Conservation (phyloP, 192 early-diverging fungal genomes). For the Coemansia reversa region DNA sequence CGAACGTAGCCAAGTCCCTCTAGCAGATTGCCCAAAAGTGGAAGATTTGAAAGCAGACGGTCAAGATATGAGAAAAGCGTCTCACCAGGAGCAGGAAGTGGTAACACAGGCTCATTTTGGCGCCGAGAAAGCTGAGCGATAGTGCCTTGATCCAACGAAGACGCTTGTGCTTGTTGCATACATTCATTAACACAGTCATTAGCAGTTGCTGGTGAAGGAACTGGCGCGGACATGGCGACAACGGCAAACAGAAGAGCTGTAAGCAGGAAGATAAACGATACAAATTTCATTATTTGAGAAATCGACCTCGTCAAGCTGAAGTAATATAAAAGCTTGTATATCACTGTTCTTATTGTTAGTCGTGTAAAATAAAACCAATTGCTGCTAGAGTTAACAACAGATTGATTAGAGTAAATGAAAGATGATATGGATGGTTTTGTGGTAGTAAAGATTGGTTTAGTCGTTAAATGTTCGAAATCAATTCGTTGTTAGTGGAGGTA, state of each 20-base stretch:
- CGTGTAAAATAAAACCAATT: too few relatives aligned
- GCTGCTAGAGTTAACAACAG: too few relatives aligned
- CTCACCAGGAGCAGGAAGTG: conserved; percentile 40
- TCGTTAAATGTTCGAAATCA: too few relatives aligned
- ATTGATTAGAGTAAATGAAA: too few relatives aligned
- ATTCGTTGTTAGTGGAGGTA: too few relatives aligned
- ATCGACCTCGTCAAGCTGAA: too few relatives aligned
- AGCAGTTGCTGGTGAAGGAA: neutral
- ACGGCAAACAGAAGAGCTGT: conserved; percentile 10
- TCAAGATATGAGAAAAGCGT: conserved; percentile 36
- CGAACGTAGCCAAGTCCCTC: conserved; percentile 40
- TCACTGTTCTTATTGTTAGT: too few relatives aligned
- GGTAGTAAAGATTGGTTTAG: too few relatives aligned
- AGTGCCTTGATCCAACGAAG: neutral
- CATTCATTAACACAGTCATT: conserved; percentile 2
- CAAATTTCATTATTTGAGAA: conserved; percentile 11
- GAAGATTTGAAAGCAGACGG: conserved; percentile 32
- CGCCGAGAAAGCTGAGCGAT: neutral
- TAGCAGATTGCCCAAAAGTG: conserved; percentile 34
- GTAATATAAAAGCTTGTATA: too few relatives aligned
- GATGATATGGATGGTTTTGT: too few relatives aligned
- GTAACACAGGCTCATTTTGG: conserved; percentile 19
- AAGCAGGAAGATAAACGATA: conserved; percentile 12
- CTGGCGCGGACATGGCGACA: conserved; percentile 10
- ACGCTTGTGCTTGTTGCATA: neutral